These are phyloP conservation scores for Hydnomerulius pinastri DNA, from an alignment of 768 basidiomycete species.

Conservation along the genomic window DNA sequence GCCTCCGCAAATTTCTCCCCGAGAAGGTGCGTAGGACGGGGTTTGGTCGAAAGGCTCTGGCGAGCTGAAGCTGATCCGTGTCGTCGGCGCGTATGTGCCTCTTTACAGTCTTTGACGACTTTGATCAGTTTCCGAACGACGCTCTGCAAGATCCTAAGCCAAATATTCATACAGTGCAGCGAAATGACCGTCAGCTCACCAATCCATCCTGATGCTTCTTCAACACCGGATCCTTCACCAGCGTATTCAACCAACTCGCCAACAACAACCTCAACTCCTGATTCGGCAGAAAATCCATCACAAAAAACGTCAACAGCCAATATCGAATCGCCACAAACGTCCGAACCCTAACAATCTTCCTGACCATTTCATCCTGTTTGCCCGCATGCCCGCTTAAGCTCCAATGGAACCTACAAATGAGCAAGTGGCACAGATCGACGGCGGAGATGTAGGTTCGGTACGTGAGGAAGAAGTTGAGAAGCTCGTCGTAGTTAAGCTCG, in stretches of 20 bases:
- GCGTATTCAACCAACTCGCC: constrained; percentile 80
- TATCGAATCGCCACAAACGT: constrained; percentile 90
- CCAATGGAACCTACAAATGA: constrained; percentile 91
- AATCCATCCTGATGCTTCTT: constrained; percentile 66
- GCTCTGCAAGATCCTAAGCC: constrained; percentile 44
- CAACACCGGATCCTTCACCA: constrained; percentile 71
- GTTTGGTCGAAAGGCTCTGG: constrained; percentile 35
- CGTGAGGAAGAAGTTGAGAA: constrained; percentile 89
- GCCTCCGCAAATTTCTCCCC: constrained; percentile 71
- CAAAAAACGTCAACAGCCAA: constrained; percentile 90
- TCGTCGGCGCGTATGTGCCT: constrained; percentile 52
- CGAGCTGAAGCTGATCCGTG: constrained; percentile 30
- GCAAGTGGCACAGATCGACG: constrained; percentile 75
- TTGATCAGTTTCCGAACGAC: constrained; percentile 84
- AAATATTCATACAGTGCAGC: constrained; percentile 2
- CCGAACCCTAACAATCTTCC: constrained; percentile 80
- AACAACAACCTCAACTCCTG: constrained; percentile 72
- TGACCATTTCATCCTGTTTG: constrained; percentile 64
- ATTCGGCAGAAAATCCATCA: constrained; percentile 83
- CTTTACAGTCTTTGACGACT: constrained; percentile 80
- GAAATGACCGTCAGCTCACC: constrained; percentile 46
- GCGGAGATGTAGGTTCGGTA: constrained; percentile 84
- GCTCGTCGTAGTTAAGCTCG: constrained; percentile 82
- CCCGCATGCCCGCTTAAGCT: constrained; percentile 47
- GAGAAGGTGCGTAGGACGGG: constrained; percentile 46